A percentile compares a stretch with the other conserved stretches of the same genome.
phyloP scores from a whole-genome alignment of 1,284 basidiomycete genomes.

The Calocybe gambosa region DNA sequence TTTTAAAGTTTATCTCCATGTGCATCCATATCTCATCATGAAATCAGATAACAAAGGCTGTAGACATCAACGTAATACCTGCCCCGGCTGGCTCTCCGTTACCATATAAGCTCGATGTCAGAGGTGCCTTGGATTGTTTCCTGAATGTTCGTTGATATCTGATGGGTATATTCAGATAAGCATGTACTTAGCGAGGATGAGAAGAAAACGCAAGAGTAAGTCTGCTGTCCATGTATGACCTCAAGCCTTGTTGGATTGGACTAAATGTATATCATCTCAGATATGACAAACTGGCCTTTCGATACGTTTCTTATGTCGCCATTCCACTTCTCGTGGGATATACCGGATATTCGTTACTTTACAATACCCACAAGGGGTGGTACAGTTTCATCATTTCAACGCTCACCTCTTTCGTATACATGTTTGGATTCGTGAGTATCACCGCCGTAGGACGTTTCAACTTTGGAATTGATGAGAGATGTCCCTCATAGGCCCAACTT shows the following conservation, averaged over 20 bases:
- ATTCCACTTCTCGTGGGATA: constrained; percentile 84
- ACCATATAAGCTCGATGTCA: constrained; percentile 79
- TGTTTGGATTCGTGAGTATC: constrained; percentile 89
- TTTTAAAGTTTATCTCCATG: constrained; percentile 9
- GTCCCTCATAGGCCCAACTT: constrained; percentile 64
- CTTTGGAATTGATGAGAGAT: constrained; percentile 12
- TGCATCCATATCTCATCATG: constrained; percentile 6
- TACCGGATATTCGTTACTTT: constrained; percentile 85
- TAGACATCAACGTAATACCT: constrained; percentile 70
- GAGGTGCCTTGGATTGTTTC: constrained; percentile 45
- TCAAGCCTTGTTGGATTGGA: constrained; percentile 15
- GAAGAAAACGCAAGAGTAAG: constrained; percentile 93
- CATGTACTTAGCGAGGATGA: constrained; percentile 92
- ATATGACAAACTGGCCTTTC: constrained; percentile 84
- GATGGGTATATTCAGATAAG: constrained; percentile 57
- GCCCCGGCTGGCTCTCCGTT: constrained; percentile 56
- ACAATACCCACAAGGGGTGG: constrained; percentile 88
- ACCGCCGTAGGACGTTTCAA: constrained; percentile 9
- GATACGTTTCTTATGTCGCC: constrained; percentile 84
- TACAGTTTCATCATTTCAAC: constrained; percentile 92
- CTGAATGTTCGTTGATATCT: constrained; percentile 1
- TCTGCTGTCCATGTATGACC: constrained; percentile 21
- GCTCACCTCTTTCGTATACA: constrained; percentile 85
- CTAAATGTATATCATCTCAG: constrained; percentile 34
- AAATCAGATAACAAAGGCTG: constrained; percentile 71